Conservation (phyloP, 495 filamentous ascomycete genomes). For the Penicillium goetzii region DNA sequence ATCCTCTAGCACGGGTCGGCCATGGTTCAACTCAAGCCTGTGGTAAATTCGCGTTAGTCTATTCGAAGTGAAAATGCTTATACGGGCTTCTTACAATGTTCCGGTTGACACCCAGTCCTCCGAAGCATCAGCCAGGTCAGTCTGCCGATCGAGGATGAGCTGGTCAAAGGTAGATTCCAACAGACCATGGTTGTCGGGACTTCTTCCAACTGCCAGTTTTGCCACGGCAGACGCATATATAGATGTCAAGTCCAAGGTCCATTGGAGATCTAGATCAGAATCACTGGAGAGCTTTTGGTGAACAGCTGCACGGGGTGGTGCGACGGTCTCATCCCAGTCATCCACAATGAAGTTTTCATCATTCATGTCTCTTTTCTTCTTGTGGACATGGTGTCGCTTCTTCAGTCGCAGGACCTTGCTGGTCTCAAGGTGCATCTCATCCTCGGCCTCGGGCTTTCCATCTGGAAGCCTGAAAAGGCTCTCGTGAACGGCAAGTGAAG, state of each 20-base stretch:
- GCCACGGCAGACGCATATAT: constrained; percentile 36
- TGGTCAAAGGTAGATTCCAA: constrained; percentile 23
- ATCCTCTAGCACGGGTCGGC: constrained; percentile 33
- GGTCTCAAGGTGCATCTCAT: constrained; percentile 15
- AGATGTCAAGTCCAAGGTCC: constrained; percentile 39
- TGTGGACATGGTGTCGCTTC: constrained; percentile 21
- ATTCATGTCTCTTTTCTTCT: constrained; percentile 11
- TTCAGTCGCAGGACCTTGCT: constrained; percentile 32
- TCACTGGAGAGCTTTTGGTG: constrained; percentile 8
- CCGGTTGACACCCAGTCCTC: constrained; percentile 16
- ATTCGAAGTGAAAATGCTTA: background rate
- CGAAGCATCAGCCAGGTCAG: constrained; percentile 2
- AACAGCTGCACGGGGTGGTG: constrained; percentile 4
- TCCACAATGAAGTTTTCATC: constrained; percentile 42
- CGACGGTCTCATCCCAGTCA: constrained; percentile 42
- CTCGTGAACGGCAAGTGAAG: constrained; percentile 41
- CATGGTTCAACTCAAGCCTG: constrained; percentile 38
- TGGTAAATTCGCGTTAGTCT: constrained; percentile 12
- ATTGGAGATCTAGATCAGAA: constrained; percentile 23
- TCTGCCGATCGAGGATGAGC: constrained; percentile 23
- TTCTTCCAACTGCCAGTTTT: constrained; percentile 9
- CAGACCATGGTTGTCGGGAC: constrained; percentile 1
- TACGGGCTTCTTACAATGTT: constrained; percentile 26
- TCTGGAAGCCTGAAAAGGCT: constrained; percentile 32
- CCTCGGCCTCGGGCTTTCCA: constrained; percentile 6